A percentile compares a stretch with the other conserved stretches of the same genome.
Conservation (phyloP, 2,329 filamentous ascomycete genomes). For the Trichophyton benhamiae region DNA sequence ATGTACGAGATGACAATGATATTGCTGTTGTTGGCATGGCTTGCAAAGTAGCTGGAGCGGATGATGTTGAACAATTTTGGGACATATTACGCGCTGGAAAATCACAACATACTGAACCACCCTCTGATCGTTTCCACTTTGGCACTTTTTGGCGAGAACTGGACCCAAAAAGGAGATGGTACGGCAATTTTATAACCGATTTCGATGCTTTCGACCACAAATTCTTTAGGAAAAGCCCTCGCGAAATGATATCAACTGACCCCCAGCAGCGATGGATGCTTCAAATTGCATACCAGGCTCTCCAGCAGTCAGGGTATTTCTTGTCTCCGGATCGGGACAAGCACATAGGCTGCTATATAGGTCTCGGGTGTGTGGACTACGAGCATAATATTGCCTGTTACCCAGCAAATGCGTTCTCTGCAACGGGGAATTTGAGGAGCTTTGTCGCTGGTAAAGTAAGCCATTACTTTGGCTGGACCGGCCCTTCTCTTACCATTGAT, state of each 20-base stretch:
- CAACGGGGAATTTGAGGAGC: slow-evolving; percentile 15
- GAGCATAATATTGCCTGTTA: slow-evolving; percentile 7
- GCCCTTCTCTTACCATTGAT: slow-evolving; percentile 20
- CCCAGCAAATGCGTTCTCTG: slow-evolving; percentile 11
- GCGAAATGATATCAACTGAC: slow-evolving; percentile 15
- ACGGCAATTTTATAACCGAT: slow-evolving; percentile 16
- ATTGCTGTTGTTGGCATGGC: slow-evolving; percentile 9
- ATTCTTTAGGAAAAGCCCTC: slow-evolving; percentile 16
- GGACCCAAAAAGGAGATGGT: slow-evolving; percentile 7
- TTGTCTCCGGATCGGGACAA: slow-evolving; percentile 13
- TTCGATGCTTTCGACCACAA: slow-evolving; percentile 20
- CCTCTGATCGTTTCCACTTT: slow-evolving; percentile 8
- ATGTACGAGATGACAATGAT: background rate
- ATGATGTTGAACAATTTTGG: slow-evolving; percentile 8
- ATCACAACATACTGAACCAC: slow-evolving; percentile 2
- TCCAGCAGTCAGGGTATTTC: slow-evolving; percentile 12
- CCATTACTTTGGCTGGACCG: slow-evolving; percentile 19
- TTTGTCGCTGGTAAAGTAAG: slow-evolving; percentile 21
- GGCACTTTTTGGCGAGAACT: slow-evolving; percentile 8
- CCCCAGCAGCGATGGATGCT: slow-evolving; percentile 17
- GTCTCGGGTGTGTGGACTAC: slow-evolving; percentile 6
- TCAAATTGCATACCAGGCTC: slow-evolving; percentile 12
- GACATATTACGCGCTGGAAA: slow-evolving; percentile 4
- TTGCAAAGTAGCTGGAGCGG: slow-evolving; percentile 6
- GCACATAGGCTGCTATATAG: slow-evolving; percentile 13